These are phyloP conservation scores for Trichosporon sp. DNA, from an alignment of 1,284 basidiomycete species.

Conservation along the genomic window DNA sequence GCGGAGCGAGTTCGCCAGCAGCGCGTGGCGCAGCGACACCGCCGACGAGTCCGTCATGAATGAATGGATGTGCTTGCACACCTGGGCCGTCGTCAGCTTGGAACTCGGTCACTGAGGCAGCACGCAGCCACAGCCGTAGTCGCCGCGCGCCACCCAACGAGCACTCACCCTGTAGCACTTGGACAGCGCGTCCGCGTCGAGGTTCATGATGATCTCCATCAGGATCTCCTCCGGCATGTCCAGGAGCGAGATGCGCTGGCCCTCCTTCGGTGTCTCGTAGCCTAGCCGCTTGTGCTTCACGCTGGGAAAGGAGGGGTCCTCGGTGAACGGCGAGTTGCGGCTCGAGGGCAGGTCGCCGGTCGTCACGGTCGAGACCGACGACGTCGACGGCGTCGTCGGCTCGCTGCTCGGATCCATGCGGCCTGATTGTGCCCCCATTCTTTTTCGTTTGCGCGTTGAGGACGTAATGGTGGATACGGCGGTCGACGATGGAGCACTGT, in stretches of 20 bases:
- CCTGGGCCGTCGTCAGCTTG: conserved; percentile 2
- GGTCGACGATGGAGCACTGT: not conserved
- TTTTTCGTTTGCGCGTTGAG: not conserved
- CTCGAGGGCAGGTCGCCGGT: not conserved
- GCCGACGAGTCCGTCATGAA: conserved; percentile 33
- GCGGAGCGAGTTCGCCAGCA: conserved; percentile 70
- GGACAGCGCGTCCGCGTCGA: not conserved
- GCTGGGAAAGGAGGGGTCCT: not conserved
- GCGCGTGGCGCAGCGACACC: conserved; percentile 67
- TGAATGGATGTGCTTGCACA: conserved; percentile 7
- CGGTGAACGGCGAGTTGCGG: not conserved
- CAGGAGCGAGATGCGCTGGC: not conserved
- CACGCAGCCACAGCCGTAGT: no score
- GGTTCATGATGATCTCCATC: conserved; percentile 6
- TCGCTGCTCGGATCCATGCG: not conserved
- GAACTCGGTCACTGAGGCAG: no score
- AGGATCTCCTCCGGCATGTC: conserved; percentile 5
- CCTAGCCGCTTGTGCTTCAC: not conserved
- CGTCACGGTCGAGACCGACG: conserved; percentile 1
- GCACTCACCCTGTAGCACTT: conserved; percentile 5
- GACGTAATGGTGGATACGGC: not conserved
- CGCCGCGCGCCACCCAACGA: not conserved
- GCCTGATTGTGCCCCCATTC: not conserved
- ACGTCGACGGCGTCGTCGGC: not conserved
- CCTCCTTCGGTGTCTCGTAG: not conserved